Evolutionary conservation across 2,329 filamentous ascomycete species (phyloP).

Genomic region (Aspergillus latus): DNA sequence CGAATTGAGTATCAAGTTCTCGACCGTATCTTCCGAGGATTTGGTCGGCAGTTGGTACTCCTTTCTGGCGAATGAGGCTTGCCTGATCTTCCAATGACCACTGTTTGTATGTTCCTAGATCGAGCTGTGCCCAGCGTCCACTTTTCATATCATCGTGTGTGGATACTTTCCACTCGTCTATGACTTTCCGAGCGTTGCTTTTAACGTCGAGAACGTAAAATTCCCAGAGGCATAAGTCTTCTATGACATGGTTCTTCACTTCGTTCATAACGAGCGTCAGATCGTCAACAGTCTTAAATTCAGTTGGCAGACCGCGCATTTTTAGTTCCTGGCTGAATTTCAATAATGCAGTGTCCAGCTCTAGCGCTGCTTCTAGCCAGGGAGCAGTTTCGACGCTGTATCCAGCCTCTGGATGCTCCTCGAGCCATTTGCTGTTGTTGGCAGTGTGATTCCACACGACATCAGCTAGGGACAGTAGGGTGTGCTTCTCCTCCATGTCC

Average conservation of each 20-base stretch:
- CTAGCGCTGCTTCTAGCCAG: slow-evolving; percentile 64
- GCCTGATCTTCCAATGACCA: slow-evolving; percentile 61
- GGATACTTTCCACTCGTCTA: slow-evolving; percentile 68
- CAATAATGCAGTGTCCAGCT: slow-evolving; percentile 74
- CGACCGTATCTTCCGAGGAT: slow-evolving; percentile 80
- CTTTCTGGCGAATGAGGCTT: slow-evolving; percentile 64
- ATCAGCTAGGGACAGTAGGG: slow-evolving; percentile 84
- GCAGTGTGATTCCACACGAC: slow-evolving; percentile 98
- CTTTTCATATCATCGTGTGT: slow-evolving; percentile 16
- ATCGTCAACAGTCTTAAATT: slow-evolving; percentile 69
- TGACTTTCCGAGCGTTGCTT: slow-evolving; percentile 64
- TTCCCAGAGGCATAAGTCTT: slow-evolving; percentile 81
- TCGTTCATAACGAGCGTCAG: slow-evolving; percentile 78
- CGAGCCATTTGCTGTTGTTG: slow-evolving; percentile 89
- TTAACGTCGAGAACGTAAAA: slow-evolving; percentile 85
- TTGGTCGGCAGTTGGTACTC: slow-evolving; percentile 67
- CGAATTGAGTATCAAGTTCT: slow-evolving; percentile 65
- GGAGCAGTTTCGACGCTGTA: slow-evolving; percentile 93
- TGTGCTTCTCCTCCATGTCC: slow-evolving; percentile 81
- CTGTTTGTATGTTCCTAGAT: slow-evolving; percentile 52
- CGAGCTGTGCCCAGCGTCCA: slow-evolving; percentile 18
- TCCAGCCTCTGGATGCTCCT: slow-evolving; percentile 90
- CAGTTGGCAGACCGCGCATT: slow-evolving; percentile 71
- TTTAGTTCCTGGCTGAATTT: slow-evolving; percentile 63
- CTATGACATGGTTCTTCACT: slow-evolving; percentile 77